Evolutionary conservation across 2,329 filamentous ascomycete species (phyloP), one percentile per base, ranked within the genome.

Genomic region (Rhexocercosporidium sp.): DNA sequence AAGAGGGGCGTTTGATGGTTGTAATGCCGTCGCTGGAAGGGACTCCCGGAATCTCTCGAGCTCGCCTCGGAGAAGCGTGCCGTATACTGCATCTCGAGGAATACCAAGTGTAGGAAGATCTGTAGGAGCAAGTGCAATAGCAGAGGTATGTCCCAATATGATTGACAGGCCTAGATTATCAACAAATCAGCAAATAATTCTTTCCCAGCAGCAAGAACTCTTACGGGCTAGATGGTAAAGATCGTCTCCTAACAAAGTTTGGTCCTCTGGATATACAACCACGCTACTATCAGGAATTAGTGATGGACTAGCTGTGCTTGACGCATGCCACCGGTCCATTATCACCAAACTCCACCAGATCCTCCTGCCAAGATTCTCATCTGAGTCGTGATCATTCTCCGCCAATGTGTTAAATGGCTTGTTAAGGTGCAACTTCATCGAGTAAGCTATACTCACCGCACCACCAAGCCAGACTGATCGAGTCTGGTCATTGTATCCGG

Each of bases 321-420:
- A 84, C 3, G 91, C 88, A 75, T 92, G 88, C 89, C 90, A 93
- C 18, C 90, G 85, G 74, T 93, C 91, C 70, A 93, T 84, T 69
- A 91, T 84, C 54, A 92, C 85, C 39, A 93, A 80, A 16, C 88
- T 86, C 88, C 89, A 92, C 91, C 91, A 93, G 20, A 90, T 85
- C 51, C 89, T 85, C 60, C 89, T 81, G 1, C 85, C 84, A 3
- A 92, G 80, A 20, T 86, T 86, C 59, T 89, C 86, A 53, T 90
- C 86, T 22, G 85, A 85, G 74, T 92, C 88, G 2, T 81, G 74
- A 62, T 90, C 86, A 11, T 81, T 77, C 5, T 85, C 82, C 4
- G 79, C 74, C 18, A 77, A 69, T 29, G 77, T 77, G 62, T 83
- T 82, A 54, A 82, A 70, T 46, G 74, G 65, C 59, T 81, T 78